These are phyloP conservation scores for Isabelozyma heimii DNA, from an alignment of 805 yeast genomes.

Conservation along the genomic window DNA sequence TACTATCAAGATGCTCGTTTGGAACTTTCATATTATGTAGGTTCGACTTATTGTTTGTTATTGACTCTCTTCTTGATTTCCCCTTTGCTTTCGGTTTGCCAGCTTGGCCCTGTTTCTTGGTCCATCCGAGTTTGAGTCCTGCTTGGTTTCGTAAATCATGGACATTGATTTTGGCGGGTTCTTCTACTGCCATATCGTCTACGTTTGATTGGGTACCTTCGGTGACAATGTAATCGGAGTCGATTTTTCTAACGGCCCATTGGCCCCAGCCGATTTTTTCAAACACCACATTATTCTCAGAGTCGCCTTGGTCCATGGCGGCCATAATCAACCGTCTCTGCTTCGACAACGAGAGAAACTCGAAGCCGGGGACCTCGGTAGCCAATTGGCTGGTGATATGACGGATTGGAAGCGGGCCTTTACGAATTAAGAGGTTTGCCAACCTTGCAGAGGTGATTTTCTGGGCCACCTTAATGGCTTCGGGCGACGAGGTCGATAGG, in stretches of 20 bases:
- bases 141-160: conserved; percentile 34
- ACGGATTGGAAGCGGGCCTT: conserved; percentile 89
- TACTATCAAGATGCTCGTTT: conserved; percentile 21
- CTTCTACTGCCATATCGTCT: neutral
- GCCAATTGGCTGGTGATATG: conserved; percentile 81
- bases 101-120: conserved; percentile 25
- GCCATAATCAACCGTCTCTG: conserved; percentile 89
- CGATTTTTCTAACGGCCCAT: conserved; percentile 75
- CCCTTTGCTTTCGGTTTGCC: neutral
- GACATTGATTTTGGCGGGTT: conserved; percentile 14
- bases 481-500: conserved; percentile 79
- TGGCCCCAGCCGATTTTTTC: conserved; percentile 98
- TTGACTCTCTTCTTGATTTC: conserved; percentile 46
- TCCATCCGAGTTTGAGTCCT: conserved; percentile 37
- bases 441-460: conserved; percentile 78
- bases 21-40: conserved; percentile 49
- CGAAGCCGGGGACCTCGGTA: conserved; percentile 73
- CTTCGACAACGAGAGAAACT: conserved; percentile 75
- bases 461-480: conserved; percentile 83
- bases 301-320: conserved; percentile 74
- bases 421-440: conserved; percentile 61
- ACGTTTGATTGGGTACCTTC: conserved; percentile 36
- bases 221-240: conserved; percentile 44
- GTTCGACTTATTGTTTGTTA: conserved; percentile 44
- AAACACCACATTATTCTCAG: conserved; percentile 62